phyloP scores from a whole-genome alignment of 75 land plant species.

The Chamaecyparis obtusa region DNA sequence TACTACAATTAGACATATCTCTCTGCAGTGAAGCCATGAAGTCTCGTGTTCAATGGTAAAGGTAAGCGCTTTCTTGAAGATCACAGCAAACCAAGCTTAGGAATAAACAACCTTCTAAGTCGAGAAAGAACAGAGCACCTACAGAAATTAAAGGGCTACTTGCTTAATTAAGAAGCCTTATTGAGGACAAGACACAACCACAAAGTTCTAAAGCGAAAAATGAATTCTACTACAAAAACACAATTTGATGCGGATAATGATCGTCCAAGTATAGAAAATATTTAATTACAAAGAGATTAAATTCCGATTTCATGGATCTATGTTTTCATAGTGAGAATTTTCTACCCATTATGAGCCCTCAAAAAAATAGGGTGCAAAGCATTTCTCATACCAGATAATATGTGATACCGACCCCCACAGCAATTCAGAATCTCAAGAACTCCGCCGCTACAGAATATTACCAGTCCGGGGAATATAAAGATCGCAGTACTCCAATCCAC shows the following conservation, averaged over 20 bases:
- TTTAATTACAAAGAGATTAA: not conserved
- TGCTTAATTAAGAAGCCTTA: not conserved
- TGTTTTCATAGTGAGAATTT: not conserved
- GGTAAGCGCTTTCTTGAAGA: no score
- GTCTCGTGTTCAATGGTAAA: not conserved
- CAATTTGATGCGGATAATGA: not conserved
- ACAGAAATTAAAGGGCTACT: not conserved
- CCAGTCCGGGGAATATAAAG: not conserved
- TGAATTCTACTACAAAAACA: not conserved
- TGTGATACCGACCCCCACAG: not conserved
- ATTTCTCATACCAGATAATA: not conserved
- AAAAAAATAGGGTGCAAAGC: not conserved
- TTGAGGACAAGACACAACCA: not conserved
- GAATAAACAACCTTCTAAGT: not conserved
- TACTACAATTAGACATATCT: not conserved
- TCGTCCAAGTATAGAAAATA: not conserved
- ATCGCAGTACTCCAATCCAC: not conserved
- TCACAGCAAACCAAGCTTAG: not conserved
- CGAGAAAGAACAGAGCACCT: not conserved
- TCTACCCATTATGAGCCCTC: not conserved
- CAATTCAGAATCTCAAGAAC: not conserved
- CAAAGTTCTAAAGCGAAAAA: not conserved
- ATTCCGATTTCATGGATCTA: not conserved
- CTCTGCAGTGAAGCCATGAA: not conserved
- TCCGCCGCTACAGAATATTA: not conserved